phyloP scores from a whole-genome alignment of 78 protist genomes.

The Dictyostelium purpureum region DNA sequence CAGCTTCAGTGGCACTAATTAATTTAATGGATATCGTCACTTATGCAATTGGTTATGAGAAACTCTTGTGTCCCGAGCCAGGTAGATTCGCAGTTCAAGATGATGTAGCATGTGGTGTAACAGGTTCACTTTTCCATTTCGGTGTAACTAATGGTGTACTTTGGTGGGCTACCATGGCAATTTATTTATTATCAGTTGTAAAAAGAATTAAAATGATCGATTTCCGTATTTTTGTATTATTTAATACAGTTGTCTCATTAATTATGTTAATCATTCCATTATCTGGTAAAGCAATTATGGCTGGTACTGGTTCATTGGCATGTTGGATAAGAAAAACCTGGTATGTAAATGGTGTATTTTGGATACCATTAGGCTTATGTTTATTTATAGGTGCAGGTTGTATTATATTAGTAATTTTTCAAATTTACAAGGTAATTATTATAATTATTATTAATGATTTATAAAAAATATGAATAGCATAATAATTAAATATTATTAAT shows the following conservation, averaged over 20 bases:
- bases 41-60: constrained; percentile 11
- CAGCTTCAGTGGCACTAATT: neutral
- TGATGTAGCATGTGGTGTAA: constrained; percentile 22
- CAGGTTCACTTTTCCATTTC: constrained; percentile 30
- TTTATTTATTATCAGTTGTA: constrained; percentile 18
- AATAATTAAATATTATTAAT: neutral
- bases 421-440: constrained; percentile 32
- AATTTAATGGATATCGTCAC: constrained; percentile 39
- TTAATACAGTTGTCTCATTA: neutral
- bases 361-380: constrained; percentile 21
- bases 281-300: neutral
- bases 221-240: neutral
- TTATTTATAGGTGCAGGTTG: neutral
- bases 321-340: constrained; percentile 37
- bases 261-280: constrained; percentile 13
- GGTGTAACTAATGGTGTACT: constrained; percentile 17
- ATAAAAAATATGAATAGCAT: no score
- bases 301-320: constrained; percentile 26
- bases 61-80: constrained; percentile 3
- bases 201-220: constrained; percentile 1
- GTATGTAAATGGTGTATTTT: constrained; percentile 14
- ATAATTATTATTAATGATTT: neutral
- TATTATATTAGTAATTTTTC: constrained; percentile 20
- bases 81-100: constrained; percentile 34
- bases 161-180: constrained; percentile 65